These are phyloP conservation scores for Melanopsichium pennsylvanicum DNA, from an alignment of 1,284 basidiomycete genomes.

Conservation along the genomic window DNA sequence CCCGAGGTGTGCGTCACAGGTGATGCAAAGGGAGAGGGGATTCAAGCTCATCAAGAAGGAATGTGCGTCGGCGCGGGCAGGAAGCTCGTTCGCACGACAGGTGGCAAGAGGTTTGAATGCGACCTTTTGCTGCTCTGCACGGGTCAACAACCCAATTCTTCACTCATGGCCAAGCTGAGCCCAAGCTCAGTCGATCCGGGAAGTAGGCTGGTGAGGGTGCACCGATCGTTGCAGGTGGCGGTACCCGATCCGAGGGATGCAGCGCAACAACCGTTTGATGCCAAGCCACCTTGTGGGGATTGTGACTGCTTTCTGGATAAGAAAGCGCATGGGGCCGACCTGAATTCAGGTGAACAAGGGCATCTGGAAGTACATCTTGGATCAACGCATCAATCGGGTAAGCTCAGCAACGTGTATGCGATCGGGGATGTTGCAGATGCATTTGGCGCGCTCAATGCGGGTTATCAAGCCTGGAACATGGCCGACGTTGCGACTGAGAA, in stretches of 20 bases:
- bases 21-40: slow-evolving; percentile 50
- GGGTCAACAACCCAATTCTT: slow-evolving; percentile 63
- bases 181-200: slow-evolving; percentile 57
- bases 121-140: slow-evolving; percentile 64
- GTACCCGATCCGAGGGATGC: slow-evolving; percentile 52
- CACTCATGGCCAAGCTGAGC: slow-evolving; percentile 57
- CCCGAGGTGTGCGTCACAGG: slow-evolving; percentile 33
- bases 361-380: slow-evolving; percentile 22
- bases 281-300: slow-evolving; percentile 59
- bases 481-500: slow-evolving; percentile 63
- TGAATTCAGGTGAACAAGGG: slow-evolving; percentile 11
- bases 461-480: slow-evolving; percentile 65
- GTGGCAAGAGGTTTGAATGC: slow-evolving; percentile 57
- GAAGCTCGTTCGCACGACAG: slow-evolving; percentile 61
- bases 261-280: slow-evolving; percentile 53
- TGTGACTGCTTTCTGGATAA: slow-evolving; percentile 65
- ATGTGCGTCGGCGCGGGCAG: slow-evolving; percentile 49
- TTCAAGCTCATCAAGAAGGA: slow-evolving; percentile 42
- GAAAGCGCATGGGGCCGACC: slow-evolving; percentile 45
- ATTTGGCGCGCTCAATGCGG: slow-evolving; percentile 64
- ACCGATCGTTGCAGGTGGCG: slow-evolving; percentile 59
- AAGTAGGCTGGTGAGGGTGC: slow-evolving; percentile 55
- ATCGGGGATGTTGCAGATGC: slow-evolving; percentile 64
- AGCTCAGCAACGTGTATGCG: slow-evolving; percentile 58
- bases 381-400: slow-evolving; percentile 16